These are phyloP conservation scores for Fusarium udum DNA, from an alignment of 2,329 filamentous ascomycete genomes.

Conservation along the genomic window DNA sequence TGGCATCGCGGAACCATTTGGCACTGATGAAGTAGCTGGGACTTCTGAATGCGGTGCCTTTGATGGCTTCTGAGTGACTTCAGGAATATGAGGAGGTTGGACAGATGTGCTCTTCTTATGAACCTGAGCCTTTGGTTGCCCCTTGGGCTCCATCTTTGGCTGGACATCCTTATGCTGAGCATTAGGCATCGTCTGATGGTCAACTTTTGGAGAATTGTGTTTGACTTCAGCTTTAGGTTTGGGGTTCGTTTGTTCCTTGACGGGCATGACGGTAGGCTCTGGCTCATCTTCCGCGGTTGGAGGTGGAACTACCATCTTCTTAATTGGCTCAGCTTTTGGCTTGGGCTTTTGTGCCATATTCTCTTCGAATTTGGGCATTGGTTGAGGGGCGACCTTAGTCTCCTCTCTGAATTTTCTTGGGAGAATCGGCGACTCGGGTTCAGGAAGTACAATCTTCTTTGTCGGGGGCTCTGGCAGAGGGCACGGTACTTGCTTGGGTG, in stretches of 20 bases:
- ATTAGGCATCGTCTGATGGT: neutral
- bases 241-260: neutral
- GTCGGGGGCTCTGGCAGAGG: conserved; percentile 1
- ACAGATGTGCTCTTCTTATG: neutral
- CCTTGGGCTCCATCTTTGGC: neutral
- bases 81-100: neutral
- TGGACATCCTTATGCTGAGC: neutral
- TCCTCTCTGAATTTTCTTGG: neutral
- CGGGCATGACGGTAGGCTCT: neutral
- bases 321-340: neutral
- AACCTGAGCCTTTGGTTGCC: neutral
- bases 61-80: neutral
- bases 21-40: neutral
- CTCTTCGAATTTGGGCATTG: neutral
- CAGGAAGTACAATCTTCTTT: neutral
- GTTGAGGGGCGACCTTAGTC: neutral
- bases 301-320: neutral
- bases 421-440: neutral
- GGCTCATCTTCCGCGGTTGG: conserved; percentile 10
- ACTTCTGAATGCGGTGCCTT: neutral
- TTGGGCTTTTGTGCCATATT: neutral
- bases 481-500: neutral
- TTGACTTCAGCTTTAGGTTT: neutral
- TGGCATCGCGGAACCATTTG: neutral
- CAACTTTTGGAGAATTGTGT: neutral